phyloP scores from a whole-genome alignment of 345 rosid species.

The Euclidium syriacum region DNA sequence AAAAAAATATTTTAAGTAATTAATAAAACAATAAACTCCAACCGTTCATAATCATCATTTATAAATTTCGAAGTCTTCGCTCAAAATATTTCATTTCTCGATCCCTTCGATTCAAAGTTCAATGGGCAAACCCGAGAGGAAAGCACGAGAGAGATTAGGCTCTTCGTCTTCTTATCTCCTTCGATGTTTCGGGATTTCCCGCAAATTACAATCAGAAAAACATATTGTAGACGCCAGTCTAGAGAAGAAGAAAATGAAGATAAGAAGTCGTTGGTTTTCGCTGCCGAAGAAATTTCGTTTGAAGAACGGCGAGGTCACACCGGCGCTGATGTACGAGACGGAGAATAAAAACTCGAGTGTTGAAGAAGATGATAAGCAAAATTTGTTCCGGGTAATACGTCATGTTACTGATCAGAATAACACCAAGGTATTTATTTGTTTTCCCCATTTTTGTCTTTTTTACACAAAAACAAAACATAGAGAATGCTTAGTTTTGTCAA shows the following conservation, averaged over 20 bases:
- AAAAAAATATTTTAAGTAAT: not conserved
- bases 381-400: not conserved
- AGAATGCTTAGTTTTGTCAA: too few species aligned
- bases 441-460: not conserved
- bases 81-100: not conserved
- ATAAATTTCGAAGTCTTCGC: not conserved
- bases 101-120: not conserved
- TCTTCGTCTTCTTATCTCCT: conserved; percentile 26
- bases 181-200: conserved; percentile 43
- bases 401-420: not conserved
- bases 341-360: not conserved
- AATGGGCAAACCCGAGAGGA: conserved; percentile 35
- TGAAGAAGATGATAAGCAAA: conserved; percentile 9
- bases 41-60: conserved; percentile 7
- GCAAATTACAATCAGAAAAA: conserved; percentile 15
- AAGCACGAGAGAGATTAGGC: not conserved
- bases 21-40: not conserved
- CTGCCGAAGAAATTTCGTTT: conserved; percentile 11
- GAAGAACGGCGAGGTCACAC: conserved; percentile 32
- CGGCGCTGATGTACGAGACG: conserved; percentile 21
- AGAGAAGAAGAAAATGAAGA: conserved; percentile 15
- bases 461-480: too few species aligned
- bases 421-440: not conserved
- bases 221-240: not conserved
- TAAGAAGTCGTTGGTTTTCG: conserved; percentile 13